Conservation (phyloP, 345 rosid species). For the Boechera stricta region DNA sequence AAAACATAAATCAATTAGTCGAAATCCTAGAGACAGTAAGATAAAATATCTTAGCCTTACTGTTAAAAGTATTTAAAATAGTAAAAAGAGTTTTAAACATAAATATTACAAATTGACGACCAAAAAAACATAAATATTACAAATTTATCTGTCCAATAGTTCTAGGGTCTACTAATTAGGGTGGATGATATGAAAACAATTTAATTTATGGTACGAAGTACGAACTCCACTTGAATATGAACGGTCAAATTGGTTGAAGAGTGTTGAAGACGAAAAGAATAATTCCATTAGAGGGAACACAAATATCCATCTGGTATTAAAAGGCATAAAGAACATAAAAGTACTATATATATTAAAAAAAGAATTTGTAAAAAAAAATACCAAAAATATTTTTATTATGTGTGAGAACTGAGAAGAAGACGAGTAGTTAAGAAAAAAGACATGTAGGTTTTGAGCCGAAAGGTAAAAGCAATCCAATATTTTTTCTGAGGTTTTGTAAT, state of each 20-base stretch:
- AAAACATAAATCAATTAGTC: background rate
- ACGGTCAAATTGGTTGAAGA: conserved; percentile 35
- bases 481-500: conserved; percentile 4
- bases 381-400: conserved; percentile 14
- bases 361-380: background rate
- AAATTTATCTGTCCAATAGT: background rate
- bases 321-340: conserved; percentile 27
- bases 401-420: conserved; percentile 27
- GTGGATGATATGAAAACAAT: background rate
- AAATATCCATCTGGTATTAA: conserved; percentile 20
- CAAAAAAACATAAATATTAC: background rate
- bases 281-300: conserved; percentile 17
- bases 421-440: conserved; percentile 20
- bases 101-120: no score
- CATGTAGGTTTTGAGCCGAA: conserved; percentile 37
- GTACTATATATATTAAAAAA: background rate
- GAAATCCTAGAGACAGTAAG: background rate
- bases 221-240: conserved; percentile 22
- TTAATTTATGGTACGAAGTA: conserved; percentile 20
- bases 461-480: conserved; percentile 27
- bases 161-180: background rate
- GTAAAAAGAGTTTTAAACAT: background rate
- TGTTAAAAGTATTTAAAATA: background rate
- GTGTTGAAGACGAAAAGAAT: conserved; percentile 43
- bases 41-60: background rate